Percentiles rank a stretch among this genome's conserved stretches.
Evolutionary conservation across 2,329 filamentous ascomycete genomes (phyloP).

Genomic region (Colletotrichum sp.): DNA sequence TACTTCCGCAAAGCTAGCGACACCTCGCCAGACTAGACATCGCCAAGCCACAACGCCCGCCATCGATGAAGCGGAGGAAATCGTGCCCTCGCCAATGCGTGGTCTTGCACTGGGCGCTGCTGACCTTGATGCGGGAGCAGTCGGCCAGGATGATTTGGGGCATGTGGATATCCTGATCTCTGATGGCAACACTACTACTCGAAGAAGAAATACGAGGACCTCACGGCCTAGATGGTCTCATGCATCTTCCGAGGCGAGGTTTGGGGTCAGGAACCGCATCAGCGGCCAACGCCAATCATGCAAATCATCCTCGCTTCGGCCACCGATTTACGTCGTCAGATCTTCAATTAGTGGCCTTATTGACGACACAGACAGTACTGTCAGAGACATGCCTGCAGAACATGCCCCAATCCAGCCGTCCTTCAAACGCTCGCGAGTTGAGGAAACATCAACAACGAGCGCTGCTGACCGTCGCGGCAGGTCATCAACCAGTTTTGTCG

Average conservation of each 20-base stretch:
- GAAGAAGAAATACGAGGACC: neutral
- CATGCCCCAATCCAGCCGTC: neutral
- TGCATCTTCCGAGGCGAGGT: neutral
- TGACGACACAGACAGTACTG: neutral
- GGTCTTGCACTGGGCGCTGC: neutral
- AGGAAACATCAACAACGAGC: neutral
- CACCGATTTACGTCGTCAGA: neutral
- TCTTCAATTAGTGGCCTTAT: slow-evolving; percentile 1
- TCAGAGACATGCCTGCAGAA: slow-evolving; percentile 13
- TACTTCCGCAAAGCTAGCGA: neutral
- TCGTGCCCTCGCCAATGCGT: neutral
- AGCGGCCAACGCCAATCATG: neutral
- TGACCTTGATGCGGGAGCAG: neutral
- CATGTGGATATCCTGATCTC: neutral
- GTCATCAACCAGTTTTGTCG: neutral
- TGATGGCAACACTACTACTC: neutral
- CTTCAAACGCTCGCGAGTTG: neutral
- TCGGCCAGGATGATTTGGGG: neutral
- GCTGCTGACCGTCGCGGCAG: neutral
- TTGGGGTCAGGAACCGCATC: neutral
- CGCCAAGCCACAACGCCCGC: neutral
- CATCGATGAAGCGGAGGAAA: neutral
- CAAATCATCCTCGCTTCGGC: neutral
- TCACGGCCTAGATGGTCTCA: neutral
- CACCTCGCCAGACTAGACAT: neutral